Evolutionary conservation across 495 filamentous ascomycete genomes (phyloP).

Genomic region (Clavariopsis aquatica): DNA sequence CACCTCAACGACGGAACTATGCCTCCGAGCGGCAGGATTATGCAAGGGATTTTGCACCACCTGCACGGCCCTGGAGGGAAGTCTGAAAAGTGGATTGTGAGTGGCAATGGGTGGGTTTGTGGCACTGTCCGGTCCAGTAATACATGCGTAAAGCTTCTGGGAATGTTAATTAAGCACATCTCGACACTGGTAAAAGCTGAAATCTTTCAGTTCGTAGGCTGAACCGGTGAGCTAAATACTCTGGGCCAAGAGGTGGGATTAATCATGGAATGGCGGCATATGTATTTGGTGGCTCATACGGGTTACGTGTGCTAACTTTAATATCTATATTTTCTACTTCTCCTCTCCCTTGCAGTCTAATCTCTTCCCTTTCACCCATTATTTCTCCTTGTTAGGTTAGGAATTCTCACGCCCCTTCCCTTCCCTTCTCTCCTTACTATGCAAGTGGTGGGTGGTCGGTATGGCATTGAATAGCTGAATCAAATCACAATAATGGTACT

Average conservation of each 20-base stretch:
- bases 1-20: background rate
- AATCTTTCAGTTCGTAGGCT: no score
- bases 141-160: no score
- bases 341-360: background rate
- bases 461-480: no score
- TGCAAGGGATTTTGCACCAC: background rate
- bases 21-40: background rate
- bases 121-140: no score
- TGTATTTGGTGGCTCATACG: background rate
- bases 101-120: background rate
- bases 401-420: no score
- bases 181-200: no score
- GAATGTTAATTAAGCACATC: no score
- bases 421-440: no score
- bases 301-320: background rate
- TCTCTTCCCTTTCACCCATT: background rate
- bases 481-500: no score
- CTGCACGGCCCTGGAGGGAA: background rate
- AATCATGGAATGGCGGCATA: background rate
- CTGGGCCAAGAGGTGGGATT: background rate
- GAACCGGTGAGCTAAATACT: background rate
- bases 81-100: background rate
- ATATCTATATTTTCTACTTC: background rate
- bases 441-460: no score
- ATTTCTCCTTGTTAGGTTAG: no score